Conservation (phyloP, 108 stramenopile species). For the Skeletonema tropicum region DNA sequence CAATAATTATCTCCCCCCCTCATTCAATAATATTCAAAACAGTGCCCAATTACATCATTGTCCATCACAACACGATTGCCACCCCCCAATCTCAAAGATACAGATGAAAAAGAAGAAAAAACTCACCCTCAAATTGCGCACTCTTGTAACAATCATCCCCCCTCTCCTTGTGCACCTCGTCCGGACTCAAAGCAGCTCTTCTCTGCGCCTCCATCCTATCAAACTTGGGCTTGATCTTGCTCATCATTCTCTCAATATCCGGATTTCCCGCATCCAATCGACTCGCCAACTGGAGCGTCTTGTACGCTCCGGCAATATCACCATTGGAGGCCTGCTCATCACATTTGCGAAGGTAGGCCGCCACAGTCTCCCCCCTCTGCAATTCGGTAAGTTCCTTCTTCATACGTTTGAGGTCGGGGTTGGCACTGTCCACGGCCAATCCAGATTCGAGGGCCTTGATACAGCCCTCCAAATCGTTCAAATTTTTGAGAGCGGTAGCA, state of each 20-base stretch:
- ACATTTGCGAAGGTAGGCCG: slow-evolving; percentile 82
- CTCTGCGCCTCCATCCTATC: slow-evolving; percentile 89
- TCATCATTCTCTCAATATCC: slow-evolving; percentile 86
- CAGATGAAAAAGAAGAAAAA: neutral
- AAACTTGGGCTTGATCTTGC: slow-evolving; percentile 88
- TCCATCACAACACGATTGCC: neutral
- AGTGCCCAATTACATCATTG: neutral
- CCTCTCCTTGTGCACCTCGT: slow-evolving; percentile 94
- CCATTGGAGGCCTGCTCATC: slow-evolving; percentile 87
- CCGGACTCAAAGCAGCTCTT: slow-evolving; percentile 72
- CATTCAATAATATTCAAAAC: too few species aligned
- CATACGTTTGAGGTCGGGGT: slow-evolving; percentile 90
- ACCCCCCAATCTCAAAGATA: slow-evolving; percentile 1
- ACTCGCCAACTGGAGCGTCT: slow-evolving; percentile 89
- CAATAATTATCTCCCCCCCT: slow-evolving; percentile 1
- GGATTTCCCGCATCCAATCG: slow-evolving; percentile 95
- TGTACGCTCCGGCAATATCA: slow-evolving; percentile 89
- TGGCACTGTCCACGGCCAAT: slow-evolving; percentile 76
- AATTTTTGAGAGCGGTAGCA: slow-evolving; percentile 85
- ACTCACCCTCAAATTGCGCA: slow-evolving; percentile 52
- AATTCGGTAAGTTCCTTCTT: slow-evolving; percentile 90
- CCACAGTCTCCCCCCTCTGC: slow-evolving; percentile 90
- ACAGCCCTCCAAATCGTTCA: slow-evolving; percentile 80
- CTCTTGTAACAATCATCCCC: slow-evolving; percentile 94
- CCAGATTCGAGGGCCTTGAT: slow-evolving; percentile 89